phyloP scores from a whole-genome alignment of 2,329 filamentous ascomycete genomes.

The Taxawa tesnikishii region DNA sequence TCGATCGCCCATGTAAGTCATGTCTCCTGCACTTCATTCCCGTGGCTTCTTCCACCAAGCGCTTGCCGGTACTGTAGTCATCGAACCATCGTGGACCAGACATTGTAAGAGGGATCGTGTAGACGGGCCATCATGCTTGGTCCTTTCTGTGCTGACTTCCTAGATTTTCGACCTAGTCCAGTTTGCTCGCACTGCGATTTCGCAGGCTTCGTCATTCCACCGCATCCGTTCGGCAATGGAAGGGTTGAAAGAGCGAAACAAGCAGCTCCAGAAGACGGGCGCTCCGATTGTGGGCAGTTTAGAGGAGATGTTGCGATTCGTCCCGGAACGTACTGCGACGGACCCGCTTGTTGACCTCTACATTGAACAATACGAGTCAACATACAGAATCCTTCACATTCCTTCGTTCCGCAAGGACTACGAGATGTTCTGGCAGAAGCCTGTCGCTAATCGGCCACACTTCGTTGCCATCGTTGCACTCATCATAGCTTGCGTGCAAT shows the following conservation, averaged over 20 bases:
- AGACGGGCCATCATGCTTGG: no score
- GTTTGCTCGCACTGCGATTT: background rate
- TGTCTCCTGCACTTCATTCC: background rate
- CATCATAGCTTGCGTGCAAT: conserved; percentile 26
- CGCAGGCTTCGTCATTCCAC: conserved; percentile 19
- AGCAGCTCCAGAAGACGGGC: background rate
- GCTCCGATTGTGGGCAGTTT: no score
- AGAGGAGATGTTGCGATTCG: conserved; percentile 21
- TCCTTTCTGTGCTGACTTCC: background rate
- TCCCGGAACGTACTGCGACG: conserved; percentile 23
- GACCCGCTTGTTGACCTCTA: conserved; percentile 35
- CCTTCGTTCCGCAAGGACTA: conserved; percentile 42
- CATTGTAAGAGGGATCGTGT: no score
- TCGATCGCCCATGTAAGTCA: conserved; percentile 21
- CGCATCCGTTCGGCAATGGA: conserved; percentile 16
- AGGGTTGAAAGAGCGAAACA: conserved; percentile 11
- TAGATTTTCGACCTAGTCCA: background rate
- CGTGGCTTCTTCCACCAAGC: no score
- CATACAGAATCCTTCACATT: conserved; percentile 40
- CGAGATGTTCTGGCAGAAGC: conserved; percentile 31
- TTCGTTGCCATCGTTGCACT: conserved; percentile 29
- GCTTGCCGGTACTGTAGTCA: no score
- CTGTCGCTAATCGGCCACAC: conserved; percentile 12
- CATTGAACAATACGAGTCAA: conserved; percentile 37
- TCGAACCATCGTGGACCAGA: no score